These are phyloP conservation scores for Talaromyces atroroseus DNA, from an alignment of 2,329 filamentous ascomycete genomes.

Conservation along the genomic window DNA sequence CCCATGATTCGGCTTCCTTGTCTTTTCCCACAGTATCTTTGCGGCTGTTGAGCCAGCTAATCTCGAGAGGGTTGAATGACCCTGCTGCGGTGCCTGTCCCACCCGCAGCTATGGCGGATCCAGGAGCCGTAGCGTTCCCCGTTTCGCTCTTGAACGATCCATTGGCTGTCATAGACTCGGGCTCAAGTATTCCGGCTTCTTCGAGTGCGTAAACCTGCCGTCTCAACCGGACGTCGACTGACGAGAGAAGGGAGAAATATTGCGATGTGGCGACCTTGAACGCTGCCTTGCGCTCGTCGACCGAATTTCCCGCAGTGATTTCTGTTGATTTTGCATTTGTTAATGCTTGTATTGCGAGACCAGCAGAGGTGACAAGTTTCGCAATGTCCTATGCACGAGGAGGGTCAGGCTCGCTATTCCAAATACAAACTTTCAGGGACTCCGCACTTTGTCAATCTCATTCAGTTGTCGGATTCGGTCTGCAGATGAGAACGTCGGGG, in stretches of 20 bases:
- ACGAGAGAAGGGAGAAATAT: conserved; percentile 69
- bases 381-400: conserved; percentile 42
- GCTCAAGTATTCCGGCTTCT: conserved; percentile 67
- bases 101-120: conserved; percentile 14
- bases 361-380: conserved; percentile 53
- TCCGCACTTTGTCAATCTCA: conserved; percentile 63
- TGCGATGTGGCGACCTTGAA: conserved; percentile 52
- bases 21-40: conserved; percentile 75
- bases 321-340: conserved; percentile 43
- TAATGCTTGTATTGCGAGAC: conserved; percentile 59
- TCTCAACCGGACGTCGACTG: conserved; percentile 67
- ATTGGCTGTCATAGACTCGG: conserved; percentile 31
- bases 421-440: neutral
- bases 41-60: conserved; percentile 83
- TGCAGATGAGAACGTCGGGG: conserved; percentile 57
- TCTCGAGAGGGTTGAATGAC: conserved; percentile 62
- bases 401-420: neutral
- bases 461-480: conserved; percentile 78
- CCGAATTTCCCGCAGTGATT: conserved; percentile 34
- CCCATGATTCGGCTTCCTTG: conserved; percentile 78
- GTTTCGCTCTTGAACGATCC: conserved; percentile 16
- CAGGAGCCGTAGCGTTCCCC: neutral
- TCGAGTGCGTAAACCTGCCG: conserved; percentile 74
- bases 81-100: conserved; percentile 18
- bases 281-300: conserved; percentile 54